phyloP scores from a whole-genome alignment of 306 rosid genomes.

The Cyamopsis tetragonoloba region DNA sequence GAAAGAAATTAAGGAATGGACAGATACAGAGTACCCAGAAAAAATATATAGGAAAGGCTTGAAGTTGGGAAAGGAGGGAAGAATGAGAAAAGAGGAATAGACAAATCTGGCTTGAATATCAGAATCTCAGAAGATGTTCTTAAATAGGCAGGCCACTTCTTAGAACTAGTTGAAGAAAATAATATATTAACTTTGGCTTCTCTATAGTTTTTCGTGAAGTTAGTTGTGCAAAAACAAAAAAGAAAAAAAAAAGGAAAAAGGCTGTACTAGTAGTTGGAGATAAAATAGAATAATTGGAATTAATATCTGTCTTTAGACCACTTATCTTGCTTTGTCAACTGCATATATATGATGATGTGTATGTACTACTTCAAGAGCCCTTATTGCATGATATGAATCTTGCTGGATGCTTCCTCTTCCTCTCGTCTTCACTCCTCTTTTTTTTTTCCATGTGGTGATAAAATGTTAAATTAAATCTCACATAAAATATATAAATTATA shows the following conservation, averaged over 20 bases:
- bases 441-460: background rate
- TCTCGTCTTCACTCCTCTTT: constrained; percentile 35
- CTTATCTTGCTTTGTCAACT: constrained; percentile 64
- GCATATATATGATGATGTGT: constrained; percentile 32
- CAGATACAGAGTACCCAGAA: constrained; percentile 19
- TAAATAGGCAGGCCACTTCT: constrained; percentile 58
- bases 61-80: constrained; percentile 40
- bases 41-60: constrained; percentile 24
- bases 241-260: no score
- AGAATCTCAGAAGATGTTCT: constrained; percentile 50
- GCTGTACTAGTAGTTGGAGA: constrained; percentile 71
- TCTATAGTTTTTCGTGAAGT: constrained; percentile 38
- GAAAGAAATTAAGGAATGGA: constrained; percentile 24
- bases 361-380: no score
- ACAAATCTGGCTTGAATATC: constrained; percentile 71
- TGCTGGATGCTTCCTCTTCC: constrained; percentile 62
- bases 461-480: no score
- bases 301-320: constrained; percentile 49
- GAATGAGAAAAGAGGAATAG: constrained; percentile 48
- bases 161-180: constrained; percentile 39
- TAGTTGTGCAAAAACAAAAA: constrained; percentile 50
- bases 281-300: constrained; percentile 50
- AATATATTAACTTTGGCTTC: constrained; percentile 15
- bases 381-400: constrained; percentile 53
- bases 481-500: no score